These are phyloP conservation scores for Rutstroemia sydowiana DNA, from an alignment of 2,329 filamentous ascomycete species.

Conservation along the genomic window DNA sequence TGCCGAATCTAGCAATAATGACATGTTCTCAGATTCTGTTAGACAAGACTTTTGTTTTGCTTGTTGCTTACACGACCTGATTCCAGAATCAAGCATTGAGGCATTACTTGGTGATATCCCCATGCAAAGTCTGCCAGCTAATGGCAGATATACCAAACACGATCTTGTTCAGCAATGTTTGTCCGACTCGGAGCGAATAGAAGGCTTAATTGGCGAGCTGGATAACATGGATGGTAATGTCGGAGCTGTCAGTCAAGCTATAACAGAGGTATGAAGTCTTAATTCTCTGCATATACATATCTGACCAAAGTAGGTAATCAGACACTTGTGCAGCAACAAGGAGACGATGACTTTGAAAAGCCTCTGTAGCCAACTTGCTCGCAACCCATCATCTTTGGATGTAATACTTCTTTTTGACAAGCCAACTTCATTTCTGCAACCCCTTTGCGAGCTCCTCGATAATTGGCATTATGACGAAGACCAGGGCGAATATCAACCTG, in stretches of 20 bases:
- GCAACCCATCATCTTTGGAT: slow-evolving; percentile 64
- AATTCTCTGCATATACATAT: not conserved
- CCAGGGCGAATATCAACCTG: slow-evolving; percentile 74
- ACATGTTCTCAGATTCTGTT: slow-evolving; percentile 56
- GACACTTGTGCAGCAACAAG: slow-evolving; percentile 61
- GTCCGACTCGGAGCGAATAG: slow-evolving; percentile 65
- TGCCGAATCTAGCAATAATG: slow-evolving; percentile 45
- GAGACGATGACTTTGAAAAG: slow-evolving; percentile 76
- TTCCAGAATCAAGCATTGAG: slow-evolving; percentile 70
- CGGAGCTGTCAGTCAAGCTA: slow-evolving; percentile 72
- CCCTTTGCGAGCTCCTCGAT: slow-evolving; percentile 68
- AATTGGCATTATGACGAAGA: slow-evolving; percentile 78
- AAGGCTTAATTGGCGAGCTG: slow-evolving; percentile 71
- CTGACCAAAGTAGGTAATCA: slow-evolving; percentile 47
- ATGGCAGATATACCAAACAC: slow-evolving; percentile 70
- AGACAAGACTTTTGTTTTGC: slow-evolving; percentile 82
- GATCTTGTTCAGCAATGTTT: slow-evolving; percentile 71
- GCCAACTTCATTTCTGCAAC: slow-evolving; percentile 60
- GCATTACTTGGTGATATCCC: slow-evolving; percentile 77
- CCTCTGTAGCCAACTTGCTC: slow-evolving; percentile 65
- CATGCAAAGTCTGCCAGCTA: slow-evolving; percentile 67
- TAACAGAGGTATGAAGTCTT: slow-evolving; percentile 52
- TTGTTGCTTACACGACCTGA: slow-evolving; percentile 80
- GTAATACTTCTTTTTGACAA: slow-evolving; percentile 70
- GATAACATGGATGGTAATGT: slow-evolving; percentile 90